These are phyloP conservation scores for Zhuliangozyma blackwelliae DNA, from an alignment of 1,139 yeast species.

Conservation along the genomic window DNA sequence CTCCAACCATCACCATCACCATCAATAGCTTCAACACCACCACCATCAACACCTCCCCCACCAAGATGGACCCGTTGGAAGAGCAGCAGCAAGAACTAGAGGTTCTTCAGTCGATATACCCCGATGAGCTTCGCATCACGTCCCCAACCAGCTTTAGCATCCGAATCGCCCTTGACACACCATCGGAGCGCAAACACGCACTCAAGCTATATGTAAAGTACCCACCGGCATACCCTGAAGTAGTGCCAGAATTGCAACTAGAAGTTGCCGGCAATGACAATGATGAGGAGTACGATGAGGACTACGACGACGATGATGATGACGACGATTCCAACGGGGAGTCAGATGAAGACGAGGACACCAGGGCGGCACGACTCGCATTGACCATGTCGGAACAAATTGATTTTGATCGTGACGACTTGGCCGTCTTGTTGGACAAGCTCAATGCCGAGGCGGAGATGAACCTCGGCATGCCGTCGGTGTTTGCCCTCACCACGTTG, in stretches of 20 bases:
- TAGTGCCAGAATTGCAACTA: conserved; percentile 51
- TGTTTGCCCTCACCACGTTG: conserved; percentile 71
- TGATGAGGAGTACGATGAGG: conserved; percentile 16
- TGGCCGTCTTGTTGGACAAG: conserved; percentile 33
- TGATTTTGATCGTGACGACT: conserved; percentile 45
- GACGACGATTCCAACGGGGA: too few species aligned
- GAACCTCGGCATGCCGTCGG: conserved; percentile 82
- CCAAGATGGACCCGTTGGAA: conserved; percentile 60
- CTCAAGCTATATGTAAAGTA: conserved; percentile 56
- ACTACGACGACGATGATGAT: conserved; percentile 33
- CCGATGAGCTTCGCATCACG: conserved; percentile 65
- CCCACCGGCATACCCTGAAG: conserved; percentile 71
- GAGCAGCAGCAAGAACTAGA: conserved; percentile 80
- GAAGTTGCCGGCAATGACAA: conserved; percentile 31
- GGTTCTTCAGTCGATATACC: conserved; percentile 84
- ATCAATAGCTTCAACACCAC: too few species aligned
- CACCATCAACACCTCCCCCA: too few species aligned
- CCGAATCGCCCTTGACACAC: conserved; percentile 53
- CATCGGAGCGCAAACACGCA: conserved; percentile 48
- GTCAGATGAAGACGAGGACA: conserved; percentile 17
- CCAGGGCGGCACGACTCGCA: conserved; percentile 9
- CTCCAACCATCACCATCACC: too few species aligned
- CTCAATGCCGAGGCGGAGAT: conserved; percentile 64
- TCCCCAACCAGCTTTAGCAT: conserved; percentile 46
- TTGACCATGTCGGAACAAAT: conserved; percentile 50